Evolutionary conservation across 495 filamentous ascomycete genomes (phyloP).

Genomic region (Xylaria intraflava): DNA sequence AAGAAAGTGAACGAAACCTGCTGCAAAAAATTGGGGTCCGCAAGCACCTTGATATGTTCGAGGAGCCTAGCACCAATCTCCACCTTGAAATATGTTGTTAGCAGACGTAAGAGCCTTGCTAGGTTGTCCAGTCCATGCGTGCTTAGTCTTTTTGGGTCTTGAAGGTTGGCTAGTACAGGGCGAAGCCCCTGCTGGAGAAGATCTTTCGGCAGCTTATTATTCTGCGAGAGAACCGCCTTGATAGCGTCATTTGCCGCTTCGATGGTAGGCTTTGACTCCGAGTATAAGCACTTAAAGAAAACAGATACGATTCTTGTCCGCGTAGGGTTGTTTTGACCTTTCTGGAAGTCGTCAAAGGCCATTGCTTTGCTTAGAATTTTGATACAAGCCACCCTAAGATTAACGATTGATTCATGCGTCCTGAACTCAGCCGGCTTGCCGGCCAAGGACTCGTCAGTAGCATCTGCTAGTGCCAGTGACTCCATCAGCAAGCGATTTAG

Average conservation of each 20-base stretch:
- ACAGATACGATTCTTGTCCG: slow-evolving; percentile 82
- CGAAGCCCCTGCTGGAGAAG: slow-evolving; percentile 88
- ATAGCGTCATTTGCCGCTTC: slow-evolving; percentile 88
- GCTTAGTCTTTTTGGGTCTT: slow-evolving; percentile 85
- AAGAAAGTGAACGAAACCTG: slow-evolving; percentile 89
- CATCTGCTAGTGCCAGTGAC: slow-evolving; percentile 84
- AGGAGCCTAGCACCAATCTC: slow-evolving; percentile 88
- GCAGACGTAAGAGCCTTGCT: slow-evolving; percentile 74
- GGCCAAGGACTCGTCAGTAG: slow-evolving; percentile 80
- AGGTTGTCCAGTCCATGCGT: slow-evolving; percentile 88
- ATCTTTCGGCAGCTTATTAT: slow-evolving; percentile 91
- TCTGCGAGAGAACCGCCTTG: slow-evolving; percentile 74
- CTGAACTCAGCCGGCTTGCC: slow-evolving; percentile 82
- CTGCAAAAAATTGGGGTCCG: slow-evolving; percentile 70
- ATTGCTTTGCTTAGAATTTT: slow-evolving; percentile 88
- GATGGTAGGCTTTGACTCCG: slow-evolving; percentile 82
- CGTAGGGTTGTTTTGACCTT: slow-evolving; percentile 58
- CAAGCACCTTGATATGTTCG: slow-evolving; percentile 88
- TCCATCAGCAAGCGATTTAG: slow-evolving; percentile 87
- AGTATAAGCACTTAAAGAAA: slow-evolving; percentile 97
- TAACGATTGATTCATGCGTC: slow-evolving; percentile 83
- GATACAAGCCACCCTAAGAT: slow-evolving; percentile 88
- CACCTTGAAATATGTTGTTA: slow-evolving; percentile 99
- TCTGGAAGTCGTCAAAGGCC: slow-evolving; percentile 80
- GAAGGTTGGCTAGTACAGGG: slow-evolving; percentile 90